Conservation (phyloP, 164 flowering plant species). For the Chloranthus sessilifolius region DNA sequence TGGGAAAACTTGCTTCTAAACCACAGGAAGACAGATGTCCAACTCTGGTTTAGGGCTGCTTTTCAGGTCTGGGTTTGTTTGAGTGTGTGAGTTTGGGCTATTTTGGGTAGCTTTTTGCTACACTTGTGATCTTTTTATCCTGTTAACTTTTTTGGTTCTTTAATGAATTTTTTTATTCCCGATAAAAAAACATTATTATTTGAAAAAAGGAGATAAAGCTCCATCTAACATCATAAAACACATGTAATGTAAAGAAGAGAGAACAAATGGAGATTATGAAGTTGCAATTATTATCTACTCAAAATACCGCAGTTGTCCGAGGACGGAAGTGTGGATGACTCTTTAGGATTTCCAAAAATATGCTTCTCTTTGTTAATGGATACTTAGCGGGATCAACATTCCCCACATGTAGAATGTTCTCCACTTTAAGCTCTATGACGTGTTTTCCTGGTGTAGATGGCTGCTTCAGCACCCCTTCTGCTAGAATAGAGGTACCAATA, state of each 20-base stretch:
- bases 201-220: too few relatives aligned
- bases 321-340: slow-evolving; percentile 65
- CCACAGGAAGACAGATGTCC: too few relatives aligned
- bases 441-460: slow-evolving; percentile 39
- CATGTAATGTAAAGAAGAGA: background rate
- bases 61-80: too few relatives aligned
- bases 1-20: too few relatives aligned
- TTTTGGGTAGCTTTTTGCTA: too few relatives aligned
- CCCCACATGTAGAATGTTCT: slow-evolving; percentile 70
- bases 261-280: background rate
- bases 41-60: too few relatives aligned
- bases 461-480: slow-evolving; percentile 54
- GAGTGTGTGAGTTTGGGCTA: too few relatives aligned
- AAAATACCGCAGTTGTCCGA: slow-evolving; percentile 70
- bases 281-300: background rate
- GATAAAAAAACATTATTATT: too few relatives aligned
- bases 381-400: slow-evolving; percentile 52
- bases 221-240: background rate
- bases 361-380: slow-evolving; percentile 57
- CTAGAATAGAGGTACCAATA: slow-evolving; percentile 77
- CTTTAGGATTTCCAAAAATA: slow-evolving; percentile 52
- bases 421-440: slow-evolving; percentile 57
- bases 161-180: too few relatives aligned
- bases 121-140: too few relatives aligned
- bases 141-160: too few relatives aligned